Evolutionary conservation across 2,329 filamentous ascomycete genomes (phyloP), one percentile per base, ranked within the genome.

Genomic region (Fusarium verrucosum): DNA sequence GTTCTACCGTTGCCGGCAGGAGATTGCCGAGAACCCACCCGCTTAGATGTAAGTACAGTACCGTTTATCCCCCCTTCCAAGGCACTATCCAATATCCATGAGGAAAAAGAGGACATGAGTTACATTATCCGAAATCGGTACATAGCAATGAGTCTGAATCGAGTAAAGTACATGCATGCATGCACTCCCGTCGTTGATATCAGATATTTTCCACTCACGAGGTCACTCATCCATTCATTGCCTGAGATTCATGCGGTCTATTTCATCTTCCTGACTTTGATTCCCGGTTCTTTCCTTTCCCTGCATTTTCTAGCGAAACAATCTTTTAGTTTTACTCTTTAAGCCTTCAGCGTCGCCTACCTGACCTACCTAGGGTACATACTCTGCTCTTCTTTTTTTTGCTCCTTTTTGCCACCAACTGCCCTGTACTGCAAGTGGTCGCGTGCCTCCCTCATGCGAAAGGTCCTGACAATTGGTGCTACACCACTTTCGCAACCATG

Each of bases 401-500:
- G 10, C 22, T 43, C 26, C 45, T 63, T 60, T 63, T 64, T 50
- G 46, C 49, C 53, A 64, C 58, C 45, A 14, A 28, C 44, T 51
- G 36, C 56, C 50, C 40, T 40, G 62, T 62, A 65, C 37, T 36
- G 59, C 63, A 67, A 58, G 32, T 61, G 59, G 63, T 69, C 65
- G 64, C 63, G 65, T 71, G 65, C 65, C 37, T 56, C 14, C 36
- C 51, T 40, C 46, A 66, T 62, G 63, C 50, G 35, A 59, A 44
- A 37, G 45, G 46, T 53, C 30, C 40, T 59, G 36, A 57, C 25
- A 52, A 43, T 53, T 41, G 49, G 26, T 42, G 45, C 50, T 43
- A 26, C 36, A 59, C 49, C 51, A 42, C 46, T 62, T 49, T 61
- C 62, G 40, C 41, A 55, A 26, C 66, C 51, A 96, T 96, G 92